Evolutionary conservation across 2,329 filamentous ascomycete genomes (phyloP).

Genomic region (Hypoxylon sp.): DNA sequence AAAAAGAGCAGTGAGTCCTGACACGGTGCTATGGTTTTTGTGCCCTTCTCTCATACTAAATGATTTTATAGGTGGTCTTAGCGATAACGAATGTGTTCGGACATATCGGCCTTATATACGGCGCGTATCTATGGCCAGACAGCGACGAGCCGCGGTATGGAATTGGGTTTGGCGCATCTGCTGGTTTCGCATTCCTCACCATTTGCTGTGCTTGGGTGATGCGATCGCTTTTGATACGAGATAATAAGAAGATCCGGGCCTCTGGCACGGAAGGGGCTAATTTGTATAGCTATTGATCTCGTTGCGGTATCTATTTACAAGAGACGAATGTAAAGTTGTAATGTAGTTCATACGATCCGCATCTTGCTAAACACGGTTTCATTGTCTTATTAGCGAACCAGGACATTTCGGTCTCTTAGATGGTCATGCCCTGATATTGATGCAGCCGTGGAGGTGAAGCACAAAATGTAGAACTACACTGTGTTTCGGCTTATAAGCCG

Average conservation of each 20-base stretch:
- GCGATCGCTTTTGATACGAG: conserved; percentile 50
- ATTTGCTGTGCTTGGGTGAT: conserved; percentile 55
- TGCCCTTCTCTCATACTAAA: too few species aligned
- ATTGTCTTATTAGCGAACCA: too few species aligned
- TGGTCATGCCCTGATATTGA: too few species aligned
- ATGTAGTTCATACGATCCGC: too few species aligned
- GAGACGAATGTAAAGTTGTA: too few species aligned
- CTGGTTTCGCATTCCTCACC: conserved; percentile 52
- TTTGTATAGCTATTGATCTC: conserved; percentile 49
- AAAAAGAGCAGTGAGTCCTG: conserved; percentile 54
- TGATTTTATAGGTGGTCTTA: conserved; percentile 46
- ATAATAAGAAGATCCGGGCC: conserved; percentile 52
- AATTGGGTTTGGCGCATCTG: conserved; percentile 55
- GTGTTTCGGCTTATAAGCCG: conserved; percentile 7
- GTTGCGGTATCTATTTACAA: background rate
- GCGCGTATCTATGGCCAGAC: conserved; percentile 60
- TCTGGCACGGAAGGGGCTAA: conserved; percentile 48
- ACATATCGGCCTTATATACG: conserved; percentile 59
- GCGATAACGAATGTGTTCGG: conserved; percentile 59
- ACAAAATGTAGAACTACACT: too few species aligned
- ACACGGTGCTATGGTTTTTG: too few species aligned
- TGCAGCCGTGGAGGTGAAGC: too few species aligned
- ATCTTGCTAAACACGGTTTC: too few species aligned
- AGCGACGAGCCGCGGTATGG: conserved; percentile 55
- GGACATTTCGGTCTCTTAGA: too few species aligned